Evolutionary conservation across 2,329 filamentous ascomycete species (phyloP), one percentile per base, ranked within the genome.

Genomic region (Microdochium trichocladiopsis): DNA sequence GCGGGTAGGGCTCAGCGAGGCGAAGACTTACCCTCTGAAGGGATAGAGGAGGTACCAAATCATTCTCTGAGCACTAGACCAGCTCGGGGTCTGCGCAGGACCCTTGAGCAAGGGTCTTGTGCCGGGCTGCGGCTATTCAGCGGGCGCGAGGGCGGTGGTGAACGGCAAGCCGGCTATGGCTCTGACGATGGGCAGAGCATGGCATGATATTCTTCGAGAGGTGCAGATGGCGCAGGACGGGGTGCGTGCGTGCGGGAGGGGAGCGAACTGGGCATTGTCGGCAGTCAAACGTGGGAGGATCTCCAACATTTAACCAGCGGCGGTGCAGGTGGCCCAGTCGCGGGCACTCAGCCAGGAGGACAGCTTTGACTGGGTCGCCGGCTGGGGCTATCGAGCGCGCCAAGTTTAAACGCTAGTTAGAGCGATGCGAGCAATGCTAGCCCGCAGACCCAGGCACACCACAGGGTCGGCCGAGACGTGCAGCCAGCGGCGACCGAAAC

Each of bases 21-120:
- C 25, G 25, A 24, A 51, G 54, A 45, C 85, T 69, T 71, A 88
- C 86, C 87, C 86, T 79, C 87, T 79, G 60, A 91, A 75, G 64
- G 87, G 87, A 72, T 87, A 90, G 58, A 91, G 73, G 50, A 91
- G 71, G 73, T 87, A 89, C 86, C 86, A 89, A 71, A 89, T 86
- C 86, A 89, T 82, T 62, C 61, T 68, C 64, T 57, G 55, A 51
- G 48, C 56, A 56, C 22, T 21, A 11, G 41, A 10, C 6, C 14
- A 21, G 41, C n/a, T 45, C 41, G 12, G n/a, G 41, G 22, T 3
- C 16, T 45, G 41, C 41, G 21, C 41, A 18, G 41, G 41, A 45
- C 41, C 41, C 52, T 47, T 52, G 50, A 45, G 51, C 51, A 23
- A 25, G 51, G 45, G 43, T 45, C 24, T n/a, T 21, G 5, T 14